These are phyloP conservation scores for Aspergillus diversus DNA, from an alignment of 495 filamentous ascomycete species.

Conservation along the genomic window DNA sequence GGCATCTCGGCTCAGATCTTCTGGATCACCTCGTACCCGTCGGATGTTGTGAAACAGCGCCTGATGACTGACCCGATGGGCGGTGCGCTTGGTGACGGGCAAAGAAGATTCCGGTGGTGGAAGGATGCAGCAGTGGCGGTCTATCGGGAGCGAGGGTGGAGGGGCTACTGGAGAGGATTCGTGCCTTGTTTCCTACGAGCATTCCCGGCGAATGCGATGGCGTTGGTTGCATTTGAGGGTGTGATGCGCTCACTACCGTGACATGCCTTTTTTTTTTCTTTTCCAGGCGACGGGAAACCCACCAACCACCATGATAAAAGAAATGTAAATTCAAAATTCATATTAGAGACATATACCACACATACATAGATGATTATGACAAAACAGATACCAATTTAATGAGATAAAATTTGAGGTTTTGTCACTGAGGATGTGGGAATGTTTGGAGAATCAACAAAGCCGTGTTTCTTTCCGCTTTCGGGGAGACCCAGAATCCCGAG, in stretches of 20 bases:
- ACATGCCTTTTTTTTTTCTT: not conserved
- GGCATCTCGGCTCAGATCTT: conserved; percentile 90
- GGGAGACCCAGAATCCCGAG: not conserved
- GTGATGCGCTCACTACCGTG: conserved; percentile 79
- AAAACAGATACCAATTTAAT: not conserved
- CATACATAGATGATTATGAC: not conserved
- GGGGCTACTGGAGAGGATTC: conserved; percentile 92
- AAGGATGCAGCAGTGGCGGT: conserved; percentile 77
- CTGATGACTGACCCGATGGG: conserved; percentile 94
- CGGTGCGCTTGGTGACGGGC: conserved; percentile 66
- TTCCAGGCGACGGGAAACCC: too few relatives aligned
- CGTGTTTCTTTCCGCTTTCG: not conserved
- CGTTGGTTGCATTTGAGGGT: conserved; percentile 88
- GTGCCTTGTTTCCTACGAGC: conserved; percentile 90
- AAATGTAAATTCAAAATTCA: conserved; percentile 4
- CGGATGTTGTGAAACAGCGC: conserved; percentile 95
- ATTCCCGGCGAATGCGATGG: conserved; percentile 96
- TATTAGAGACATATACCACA: conserved; percentile 4
- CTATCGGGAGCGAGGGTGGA: conserved; percentile 71
- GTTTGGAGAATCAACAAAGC: too few relatives aligned
- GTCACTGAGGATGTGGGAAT: too few relatives aligned
- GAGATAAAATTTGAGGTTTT: not conserved
- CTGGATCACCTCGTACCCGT: conserved; percentile 90
- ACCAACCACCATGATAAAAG: not conserved
- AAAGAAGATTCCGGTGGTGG: conserved; percentile 74